phyloP scores from a whole-genome alignment of 2,329 filamentous ascomycete genomes.

The Aspergillus sp. region DNA sequence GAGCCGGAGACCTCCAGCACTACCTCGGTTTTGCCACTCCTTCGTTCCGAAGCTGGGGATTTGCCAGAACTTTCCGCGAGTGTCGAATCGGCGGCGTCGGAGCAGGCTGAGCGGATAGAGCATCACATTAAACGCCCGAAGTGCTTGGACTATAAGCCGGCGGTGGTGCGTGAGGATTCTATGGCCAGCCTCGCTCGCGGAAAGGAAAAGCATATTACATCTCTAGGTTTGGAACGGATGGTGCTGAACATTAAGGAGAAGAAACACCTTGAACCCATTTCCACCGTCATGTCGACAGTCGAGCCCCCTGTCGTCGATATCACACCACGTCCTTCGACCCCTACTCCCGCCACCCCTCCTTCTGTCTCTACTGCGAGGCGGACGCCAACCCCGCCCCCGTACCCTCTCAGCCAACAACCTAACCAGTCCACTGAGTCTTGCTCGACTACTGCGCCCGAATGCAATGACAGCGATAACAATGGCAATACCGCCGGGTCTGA shows the following conservation, averaged over 20 bases:
- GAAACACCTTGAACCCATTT: conserved; percentile 64
- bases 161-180: conserved; percentile 55
- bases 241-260: conserved; percentile 88
- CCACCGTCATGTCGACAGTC: conserved; percentile 45
- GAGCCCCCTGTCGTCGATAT: conserved; percentile 45
- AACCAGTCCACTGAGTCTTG: conserved; percentile 60
- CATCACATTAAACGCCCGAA: conserved; percentile 61
- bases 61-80: conserved; percentile 75
- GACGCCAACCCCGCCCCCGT: conserved; percentile 40
- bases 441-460: conserved; percentile 56
- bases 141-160: conserved; percentile 66
- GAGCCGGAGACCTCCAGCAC: conserved; percentile 60
- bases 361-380: conserved; percentile 31
- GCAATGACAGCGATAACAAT: conserved; percentile 50
- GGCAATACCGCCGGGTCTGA: conserved; percentile 54
- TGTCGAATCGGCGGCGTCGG: conserved; percentile 69
- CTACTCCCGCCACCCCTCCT: conserved; percentile 40
- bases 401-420: conserved; percentile 28
- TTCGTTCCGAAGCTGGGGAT: conserved; percentile 50
- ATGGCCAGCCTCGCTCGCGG: conserved; percentile 68
- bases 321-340: conserved; percentile 46
- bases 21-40: conserved; percentile 52
- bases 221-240: conserved; percentile 89
- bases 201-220: conserved; percentile 86
- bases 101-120: conserved; percentile 58